Percentiles rank a stretch among this genome's conserved stretches.
These are phyloP conservation scores for Pelargonium cotyledonis DNA, from an alignment of 441 rosid species.

Conservation along the genomic window DNA sequence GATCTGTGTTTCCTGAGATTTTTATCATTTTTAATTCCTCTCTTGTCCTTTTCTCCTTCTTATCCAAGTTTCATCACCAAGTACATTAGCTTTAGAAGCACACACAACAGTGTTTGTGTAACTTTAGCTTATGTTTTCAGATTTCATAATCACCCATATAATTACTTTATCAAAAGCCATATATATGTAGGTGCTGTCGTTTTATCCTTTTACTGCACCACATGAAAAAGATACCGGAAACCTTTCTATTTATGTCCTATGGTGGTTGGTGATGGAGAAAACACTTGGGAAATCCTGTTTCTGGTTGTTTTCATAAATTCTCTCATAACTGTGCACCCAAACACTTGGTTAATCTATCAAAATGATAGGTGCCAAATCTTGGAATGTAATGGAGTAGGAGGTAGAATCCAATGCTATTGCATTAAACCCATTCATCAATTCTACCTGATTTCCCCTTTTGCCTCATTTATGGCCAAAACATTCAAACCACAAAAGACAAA, in stretches of 20 bases:
- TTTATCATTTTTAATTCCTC: too few relatives aligned
- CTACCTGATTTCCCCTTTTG: background rate
- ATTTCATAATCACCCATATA: background rate
- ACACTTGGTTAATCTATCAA: background rate
- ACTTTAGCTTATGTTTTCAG: background rate
- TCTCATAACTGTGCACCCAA: background rate
- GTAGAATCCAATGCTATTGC: background rate
- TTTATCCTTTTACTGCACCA: background rate
- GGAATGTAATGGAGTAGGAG: background rate
- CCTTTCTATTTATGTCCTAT: conserved; percentile 3
- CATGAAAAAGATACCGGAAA: background rate
- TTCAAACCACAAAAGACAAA: background rate
- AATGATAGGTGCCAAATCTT: background rate
- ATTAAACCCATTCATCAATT: background rate
- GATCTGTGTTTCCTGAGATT: background rate
- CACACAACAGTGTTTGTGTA: conserved; percentile 4
- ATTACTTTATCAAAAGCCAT: background rate
- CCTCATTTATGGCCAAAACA: background rate
- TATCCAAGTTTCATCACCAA: background rate
- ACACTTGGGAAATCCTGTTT: background rate
- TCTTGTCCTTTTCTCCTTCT: background rate
- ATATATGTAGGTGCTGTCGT: background rate
- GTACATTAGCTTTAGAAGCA: background rate
- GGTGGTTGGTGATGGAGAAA: conserved; percentile 9
- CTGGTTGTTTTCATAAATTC: background rate